Evolutionary conservation across 257 asterid species (phyloP), one percentile per base, ranked within the genome.

Genomic region (Nicotiana obtusifolia): DNA sequence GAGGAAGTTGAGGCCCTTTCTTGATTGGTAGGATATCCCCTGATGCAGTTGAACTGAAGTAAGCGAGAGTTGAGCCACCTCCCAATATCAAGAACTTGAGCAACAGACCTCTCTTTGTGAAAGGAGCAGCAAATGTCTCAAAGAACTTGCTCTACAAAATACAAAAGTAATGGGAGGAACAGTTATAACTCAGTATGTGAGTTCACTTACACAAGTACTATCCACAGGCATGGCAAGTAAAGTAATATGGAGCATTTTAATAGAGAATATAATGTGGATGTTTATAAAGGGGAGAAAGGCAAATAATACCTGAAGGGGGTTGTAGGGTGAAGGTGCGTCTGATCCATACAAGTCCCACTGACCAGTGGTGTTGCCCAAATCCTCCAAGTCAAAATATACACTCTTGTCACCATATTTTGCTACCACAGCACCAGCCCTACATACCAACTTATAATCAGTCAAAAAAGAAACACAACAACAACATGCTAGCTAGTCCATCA

Each of bases 321-420:
- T 93, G 92, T 95, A 95, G 26, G 97, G 97, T n/a, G 99, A 93
- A 31, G 99, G 95, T 6, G 97, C 97, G 88, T 95, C 98, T 22
- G 98, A 93, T 35, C 99, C 99, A 83, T 95, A 95, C 91, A 93
- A 87, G 85, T 95, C 97, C 99, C 99, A 95, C 82, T 93, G 93
- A 16, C 99, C 98, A 67, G 97, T 95, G 81, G 99, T 93, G 91
- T 92, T 92, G 79, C 92, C 95, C 77, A 92, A 86, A 80, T 95
- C 97, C 85, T 95, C 98, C 92, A 95, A 89, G 87, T 95, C 99
- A 89, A 95, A 93, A 93, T 93, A 95, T 47, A 91, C 95, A 87
- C 95, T 92, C 84, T 93, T 95, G 86, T 93, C 99, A 75, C 99
- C 99, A 78, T 93, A 93, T 87, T 95, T 95, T 9, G 99, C 97